Evolutionary conservation across 2,329 filamentous ascomycete genomes (phyloP), one percentile per base, ranked within the genome.

Genomic region (Moelleriella libera): DNA sequence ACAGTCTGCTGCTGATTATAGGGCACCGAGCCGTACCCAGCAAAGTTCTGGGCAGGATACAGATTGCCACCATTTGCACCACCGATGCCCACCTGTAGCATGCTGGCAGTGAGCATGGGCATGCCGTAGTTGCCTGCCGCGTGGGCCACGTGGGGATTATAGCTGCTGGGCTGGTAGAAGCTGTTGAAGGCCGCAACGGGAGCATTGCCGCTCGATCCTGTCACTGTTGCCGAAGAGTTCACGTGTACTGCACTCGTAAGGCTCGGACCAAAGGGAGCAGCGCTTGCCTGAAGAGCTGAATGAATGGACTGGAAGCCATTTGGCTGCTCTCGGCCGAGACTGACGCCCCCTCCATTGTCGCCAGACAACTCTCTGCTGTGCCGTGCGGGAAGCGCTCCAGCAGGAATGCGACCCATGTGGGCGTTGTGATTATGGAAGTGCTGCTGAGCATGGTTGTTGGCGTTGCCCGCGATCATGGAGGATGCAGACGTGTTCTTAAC

Each of bases 361-460:
- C 64, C 66, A 9, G 81, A 80, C 30, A 88, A 68, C 60, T 90
- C 85, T 49, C 85, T 82, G 62, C 74, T 85, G 60, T 88, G 84
- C 51, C 84, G 82, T 56, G 78, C 77, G 48, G 74, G 74, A 47
- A 83, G 64, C 21, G 73, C 78, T 48, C 79, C 79, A 43, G 76
- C 72, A 32, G 86, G 85, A 58, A 88, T 86, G 47, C 86, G 83
- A 46, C 88, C 86, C 50, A 92, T 75, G 62, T 80, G 92, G 39
- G 83, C 82, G 62, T 88, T 90, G 67, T 90, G 86, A 55, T 89
- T 80, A 60, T 85, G 85, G 46, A 80, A 73, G 54, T 79, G 76
- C 63, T 79, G 74, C 63, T 78, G 74, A 3, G 76, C 76, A 55
- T 80, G 76, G 51, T 74, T 76, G 61, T 78, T 78, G 50, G 71